Evolutionary conservation across 768 basidiomycete species (phyloP).

Genomic region (Leucosporidium creatinivorum): DNA sequence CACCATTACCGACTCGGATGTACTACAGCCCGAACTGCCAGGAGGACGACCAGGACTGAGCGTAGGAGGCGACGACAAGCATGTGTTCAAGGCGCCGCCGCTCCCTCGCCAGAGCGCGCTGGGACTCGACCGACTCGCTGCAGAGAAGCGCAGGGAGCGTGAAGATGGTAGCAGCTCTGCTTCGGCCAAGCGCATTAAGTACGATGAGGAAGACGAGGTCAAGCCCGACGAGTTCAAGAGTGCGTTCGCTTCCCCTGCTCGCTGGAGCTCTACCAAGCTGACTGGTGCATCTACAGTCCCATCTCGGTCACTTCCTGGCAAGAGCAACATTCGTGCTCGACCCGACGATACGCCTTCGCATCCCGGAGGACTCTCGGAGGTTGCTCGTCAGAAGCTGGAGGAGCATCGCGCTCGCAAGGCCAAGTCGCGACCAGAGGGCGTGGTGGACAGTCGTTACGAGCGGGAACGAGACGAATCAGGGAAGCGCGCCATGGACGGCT

Average conservation of each 20-base stretch:
- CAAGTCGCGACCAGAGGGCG: constrained; percentile 52
- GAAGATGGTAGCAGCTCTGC: constrained; percentile 47
- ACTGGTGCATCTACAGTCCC: constrained; percentile 55
- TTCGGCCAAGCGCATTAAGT: constrained; percentile 55
- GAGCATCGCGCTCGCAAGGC: constrained; percentile 67
- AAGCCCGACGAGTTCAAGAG: constrained; percentile 66
- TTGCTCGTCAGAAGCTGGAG: constrained; percentile 62
- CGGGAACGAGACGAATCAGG: constrained; percentile 22
- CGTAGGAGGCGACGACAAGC: constrained; percentile 50
- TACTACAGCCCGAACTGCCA: constrained; percentile 30
- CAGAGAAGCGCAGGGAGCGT: constrained; percentile 61
- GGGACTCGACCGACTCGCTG: constrained; percentile 79
- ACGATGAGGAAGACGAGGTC: constrained; percentile 50
- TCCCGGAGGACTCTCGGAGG: constrained; percentile 76
- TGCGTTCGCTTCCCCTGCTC: constrained; percentile 39
- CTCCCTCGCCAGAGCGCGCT: constrained; percentile 72
- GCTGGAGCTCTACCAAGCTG: background rate
- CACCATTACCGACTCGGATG: constrained; percentile 32
- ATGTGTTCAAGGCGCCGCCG: constrained; percentile 72
- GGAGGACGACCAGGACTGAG: constrained; percentile 28
- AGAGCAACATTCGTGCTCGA: constrained; percentile 60
- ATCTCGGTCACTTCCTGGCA: constrained; percentile 50
- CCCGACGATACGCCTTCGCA: constrained; percentile 91
- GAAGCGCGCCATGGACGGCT: constrained; percentile 41
- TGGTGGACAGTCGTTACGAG: constrained; percentile 36